phyloP scores from a whole-genome alignment of 1,139 yeast species.

The Yamadazyma dendronema region DNA sequence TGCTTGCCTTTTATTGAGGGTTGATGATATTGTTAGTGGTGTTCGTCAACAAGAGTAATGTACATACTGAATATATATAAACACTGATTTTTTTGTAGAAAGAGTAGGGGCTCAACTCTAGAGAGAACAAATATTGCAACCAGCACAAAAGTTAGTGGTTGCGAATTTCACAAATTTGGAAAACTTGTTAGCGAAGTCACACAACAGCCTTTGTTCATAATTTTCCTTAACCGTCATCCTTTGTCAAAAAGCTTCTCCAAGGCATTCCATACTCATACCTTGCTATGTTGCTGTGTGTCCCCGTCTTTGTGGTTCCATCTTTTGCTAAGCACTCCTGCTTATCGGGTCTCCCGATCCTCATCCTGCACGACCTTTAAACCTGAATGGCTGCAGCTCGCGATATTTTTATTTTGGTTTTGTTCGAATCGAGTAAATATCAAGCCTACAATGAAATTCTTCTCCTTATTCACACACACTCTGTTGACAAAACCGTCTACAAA shows the following conservation, averaged over 20 bases:
- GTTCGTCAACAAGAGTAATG: slow-evolving; percentile 52
- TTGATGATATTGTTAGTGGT: slow-evolving; percentile 97
- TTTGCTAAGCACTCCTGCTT: neutral
- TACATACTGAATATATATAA: slow-evolving; percentile 2
- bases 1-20: slow-evolving; percentile 91
- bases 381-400: slow-evolving; percentile 5
- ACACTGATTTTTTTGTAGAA: too few relatives aligned
- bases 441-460: slow-evolving; percentile 4
- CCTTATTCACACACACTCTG: slow-evolving; percentile 3
- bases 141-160: too few relatives aligned
- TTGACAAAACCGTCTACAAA: slow-evolving; percentile 7
- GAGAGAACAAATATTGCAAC: too few relatives aligned
- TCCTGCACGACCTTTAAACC: too few relatives aligned
- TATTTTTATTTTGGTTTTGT: slow-evolving; percentile 5
- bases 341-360: neutral
- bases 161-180: too few relatives aligned
- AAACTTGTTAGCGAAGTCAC: too few relatives aligned
- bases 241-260: neutral
- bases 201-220: too few relatives aligned
- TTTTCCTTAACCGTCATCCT: too few relatives aligned
- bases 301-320: neutral
- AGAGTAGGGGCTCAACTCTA: too few relatives aligned
- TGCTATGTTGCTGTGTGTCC: neutral
- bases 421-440: slow-evolving; percentile 5
- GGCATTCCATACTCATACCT: neutral